phyloP scores from a whole-genome alignment of 495 filamentous ascomycete genomes.

The Penicillium antarcticum region DNA sequence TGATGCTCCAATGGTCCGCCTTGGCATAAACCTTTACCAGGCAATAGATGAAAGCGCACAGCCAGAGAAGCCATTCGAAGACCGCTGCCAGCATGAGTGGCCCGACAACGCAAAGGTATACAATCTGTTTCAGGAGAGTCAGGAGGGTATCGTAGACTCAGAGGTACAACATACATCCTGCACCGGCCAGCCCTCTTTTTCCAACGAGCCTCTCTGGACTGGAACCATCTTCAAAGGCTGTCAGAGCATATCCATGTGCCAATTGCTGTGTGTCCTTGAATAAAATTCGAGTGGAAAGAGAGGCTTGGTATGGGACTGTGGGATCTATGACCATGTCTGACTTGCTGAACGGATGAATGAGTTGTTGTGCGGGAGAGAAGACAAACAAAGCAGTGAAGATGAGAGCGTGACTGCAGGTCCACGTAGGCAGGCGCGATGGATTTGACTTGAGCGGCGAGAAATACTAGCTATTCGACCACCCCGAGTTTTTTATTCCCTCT shows the following conservation, averaged over 20 bases:
- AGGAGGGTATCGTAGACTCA: neutral
- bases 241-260: neutral
- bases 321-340: too few species aligned
- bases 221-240: neutral
- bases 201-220: constrained; percentile 12
- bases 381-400: too few species aligned
- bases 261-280: too few species aligned
- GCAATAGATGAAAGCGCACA: constrained; percentile 90
- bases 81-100: constrained; percentile 79
- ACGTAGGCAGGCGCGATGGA: too few species aligned
- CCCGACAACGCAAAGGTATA: constrained; percentile 81
- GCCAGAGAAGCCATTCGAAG: constrained; percentile 93
- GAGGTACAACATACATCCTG: constrained; percentile 56
- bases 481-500: too few species aligned
- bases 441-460: too few species aligned
- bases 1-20: constrained; percentile 81
- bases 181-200: constrained; percentile 47
- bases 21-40: constrained; percentile 85
- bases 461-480: too few species aligned
- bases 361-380: too few species aligned
- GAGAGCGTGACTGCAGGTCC: too few species aligned
- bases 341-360: too few species aligned
- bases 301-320: too few species aligned
- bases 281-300: too few species aligned
- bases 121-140: constrained; percentile 48